Conservation (phyloP, 75 land plant genomes). For the Adiantum capillusveneris region DNA sequence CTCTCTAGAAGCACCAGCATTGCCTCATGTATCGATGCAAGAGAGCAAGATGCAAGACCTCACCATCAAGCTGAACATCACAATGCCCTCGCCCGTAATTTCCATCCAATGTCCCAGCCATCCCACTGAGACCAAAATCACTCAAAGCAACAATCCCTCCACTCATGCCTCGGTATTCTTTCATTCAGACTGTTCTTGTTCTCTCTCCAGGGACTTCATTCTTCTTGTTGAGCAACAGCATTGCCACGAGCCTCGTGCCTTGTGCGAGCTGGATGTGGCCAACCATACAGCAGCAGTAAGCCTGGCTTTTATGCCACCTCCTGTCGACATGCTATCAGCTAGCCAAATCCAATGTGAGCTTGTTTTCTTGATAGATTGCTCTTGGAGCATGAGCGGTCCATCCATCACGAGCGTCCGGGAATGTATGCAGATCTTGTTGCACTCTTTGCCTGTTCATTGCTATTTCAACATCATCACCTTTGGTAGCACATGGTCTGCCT, state of each 20-base stretch:
- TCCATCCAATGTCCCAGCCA: not conserved
- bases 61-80: not conserved
- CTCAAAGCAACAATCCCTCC: not conserved
- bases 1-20: not conserved
- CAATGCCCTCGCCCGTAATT: not conserved
- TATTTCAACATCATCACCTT: not conserved
- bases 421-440: not conserved
- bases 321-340: no score
- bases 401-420: slow-evolving; percentile 1
- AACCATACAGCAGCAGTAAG: no score
- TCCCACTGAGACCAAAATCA: not conserved
- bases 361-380: slow-evolving; percentile 1
- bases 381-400: not conserved
- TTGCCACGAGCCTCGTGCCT: not conserved
- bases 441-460: not conserved
- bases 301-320: no score
- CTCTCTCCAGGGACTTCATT: slow-evolving; percentile 1
- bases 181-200: not conserved
- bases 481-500: not conserved
- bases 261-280: not conserved
- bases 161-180: not conserved
- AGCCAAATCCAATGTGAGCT: slow-evolving; percentile 2
- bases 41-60: not conserved
- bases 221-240: slow-evolving; percentile 1
- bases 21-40: not conserved